A percentile compares a stretch with the other conserved stretches of the same genome.
Evolutionary conservation across 1,284 basidiomycete genomes (phyloP).

Genomic region (Phylloboletellus chloephorus): DNA sequence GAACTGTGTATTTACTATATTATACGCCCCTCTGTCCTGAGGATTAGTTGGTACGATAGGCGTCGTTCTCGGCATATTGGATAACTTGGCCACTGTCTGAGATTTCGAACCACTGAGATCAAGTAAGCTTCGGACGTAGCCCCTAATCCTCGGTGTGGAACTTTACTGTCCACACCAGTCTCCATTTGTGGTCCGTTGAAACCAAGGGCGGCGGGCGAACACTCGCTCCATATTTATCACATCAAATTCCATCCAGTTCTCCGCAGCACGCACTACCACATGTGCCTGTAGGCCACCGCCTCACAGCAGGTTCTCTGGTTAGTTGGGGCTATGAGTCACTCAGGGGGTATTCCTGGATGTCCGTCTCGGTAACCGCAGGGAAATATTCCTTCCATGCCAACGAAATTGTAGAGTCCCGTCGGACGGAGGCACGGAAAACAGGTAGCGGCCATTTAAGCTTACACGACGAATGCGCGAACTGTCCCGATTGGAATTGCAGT

Average conservation of each 20-base stretch:
- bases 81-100: slow-evolving; percentile 2
- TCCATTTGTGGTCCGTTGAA: slow-evolving; percentile 12
- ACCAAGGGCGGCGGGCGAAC: background rate
- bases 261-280: slow-evolving; percentile 6
- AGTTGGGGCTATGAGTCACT: too few species aligned
- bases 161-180: slow-evolving; percentile 8
- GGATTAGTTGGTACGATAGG: slow-evolving; percentile 21
- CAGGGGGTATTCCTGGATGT: slow-evolving; percentile 8
- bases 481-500: slow-evolving; percentile 37
- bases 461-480: slow-evolving; percentile 52
- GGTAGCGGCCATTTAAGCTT: slow-evolving; percentile 17
- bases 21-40: background rate
- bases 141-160: slow-evolving; percentile 9
- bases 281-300: slow-evolving; percentile 13
- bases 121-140: background rate
- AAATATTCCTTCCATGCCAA: slow-evolving; percentile 5
- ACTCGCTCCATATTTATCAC: slow-evolving; percentile 14
- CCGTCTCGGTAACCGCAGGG: slow-evolving; percentile 8
- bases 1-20: background rate
- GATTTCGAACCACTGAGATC: too few species aligned
- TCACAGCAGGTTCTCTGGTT: slow-evolving; percentile 11
- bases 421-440: slow-evolving; percentile 28
- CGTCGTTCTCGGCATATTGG: background rate
- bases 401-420: slow-evolving; percentile 43
- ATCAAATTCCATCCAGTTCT: slow-evolving; percentile 16